Evolutionary conservation across 306 rosid genomes (phyloP), one percentile per base, ranked within the genome.

Genomic region (Cucurbita argyrosperma): DNA sequence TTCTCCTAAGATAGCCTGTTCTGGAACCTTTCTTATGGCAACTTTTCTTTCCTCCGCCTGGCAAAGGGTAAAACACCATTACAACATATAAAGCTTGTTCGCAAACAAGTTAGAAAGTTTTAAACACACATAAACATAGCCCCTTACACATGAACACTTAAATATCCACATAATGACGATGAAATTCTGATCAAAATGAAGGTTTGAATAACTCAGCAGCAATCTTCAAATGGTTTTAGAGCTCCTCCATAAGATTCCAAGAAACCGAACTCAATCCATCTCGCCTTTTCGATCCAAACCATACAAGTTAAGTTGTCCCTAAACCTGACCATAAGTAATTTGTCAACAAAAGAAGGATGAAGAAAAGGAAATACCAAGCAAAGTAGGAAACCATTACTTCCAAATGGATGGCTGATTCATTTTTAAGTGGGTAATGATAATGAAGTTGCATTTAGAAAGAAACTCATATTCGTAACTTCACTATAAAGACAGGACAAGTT

Each of bases 11-110:
- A 94, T 88, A 80, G 85, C 79, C 84, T 90, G 87, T 87, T 94
- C 96, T 15, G 97, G 98, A 42, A 89, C 74, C 87, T 83, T 88
- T 79, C 86, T 88, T 69, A 90, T 30, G 55, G 92, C 84, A 52
- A 87, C 89, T 79, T 82, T 90, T 89, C 82, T 90, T 80, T 80
- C 96, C 80, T 84, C 88, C 71, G 82, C 85, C 98, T 94, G 81
- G 74, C 42, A 56, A 67, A 39, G 51, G 63, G 39, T 37, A 53
- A 69, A 76, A 37, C 53, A 30, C 12, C 74, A 49, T 14, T 35
- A 14, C 15, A 6, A 19, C 8, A 30, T 35, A 49, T 69, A 26
- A 49, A 12, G 6, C 46, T 9, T 47, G 40, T 68, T 23, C 21
- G 42, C 8, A 68, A 68, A 26, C 38, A 12, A 13, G 5, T 68